phyloP scores from a whole-genome alignment of 2,329 filamentous ascomycete species.

The Aspergillus sp. region DNA sequence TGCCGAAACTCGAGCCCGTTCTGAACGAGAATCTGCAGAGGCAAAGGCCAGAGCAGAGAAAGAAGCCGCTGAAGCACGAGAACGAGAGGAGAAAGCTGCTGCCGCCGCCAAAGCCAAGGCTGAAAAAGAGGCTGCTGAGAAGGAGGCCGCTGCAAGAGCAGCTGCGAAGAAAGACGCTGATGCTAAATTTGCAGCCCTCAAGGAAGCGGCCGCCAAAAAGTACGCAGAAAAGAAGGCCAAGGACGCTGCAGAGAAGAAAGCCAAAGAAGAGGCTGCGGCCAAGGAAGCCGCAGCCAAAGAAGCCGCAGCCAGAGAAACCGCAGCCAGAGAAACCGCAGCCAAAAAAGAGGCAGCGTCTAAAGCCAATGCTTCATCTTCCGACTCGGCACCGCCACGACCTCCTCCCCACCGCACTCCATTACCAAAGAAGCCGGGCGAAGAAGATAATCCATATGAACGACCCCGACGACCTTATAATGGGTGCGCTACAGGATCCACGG shows the following conservation, averaged over 20 bases:
- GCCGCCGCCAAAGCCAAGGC: conserved; percentile 30
- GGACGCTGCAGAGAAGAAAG: conserved; percentile 25
- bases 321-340: conserved; percentile 22
- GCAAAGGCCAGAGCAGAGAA: conserved; percentile 24
- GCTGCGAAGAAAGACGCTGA: conserved; percentile 33
- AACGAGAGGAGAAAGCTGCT: conserved; percentile 24
- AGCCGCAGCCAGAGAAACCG: conserved; percentile 12
- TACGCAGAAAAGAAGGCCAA: conserved; percentile 33
- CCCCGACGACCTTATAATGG: conserved; percentile 53
- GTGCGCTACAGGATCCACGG: conserved; percentile 57
- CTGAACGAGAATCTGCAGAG: conserved; percentile 6
- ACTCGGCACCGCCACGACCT: conserved; percentile 19
- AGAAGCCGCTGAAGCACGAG: conserved; percentile 29
- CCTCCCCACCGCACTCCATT: conserved; percentile 26
- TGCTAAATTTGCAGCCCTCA: conserved; percentile 32
- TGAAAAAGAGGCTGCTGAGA: conserved; percentile 50
- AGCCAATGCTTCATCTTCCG: conserved; percentile 8
- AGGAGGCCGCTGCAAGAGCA: conserved; percentile 51
- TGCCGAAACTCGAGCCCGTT: conserved; percentile 13
- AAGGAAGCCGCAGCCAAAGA: conserved; percentile 16
- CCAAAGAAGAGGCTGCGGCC: not conserved
- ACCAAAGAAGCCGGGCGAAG: conserved; percentile 48
- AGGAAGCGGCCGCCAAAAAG: conserved; percentile 33
- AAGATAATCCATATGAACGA: conserved; percentile 70
- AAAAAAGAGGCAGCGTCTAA: conserved; percentile 23